Evolutionary conservation across 208 protist genomes (phyloP), one percentile per base, ranked within the genome.

Genomic region (Wallacemonas sp.): DNA sequence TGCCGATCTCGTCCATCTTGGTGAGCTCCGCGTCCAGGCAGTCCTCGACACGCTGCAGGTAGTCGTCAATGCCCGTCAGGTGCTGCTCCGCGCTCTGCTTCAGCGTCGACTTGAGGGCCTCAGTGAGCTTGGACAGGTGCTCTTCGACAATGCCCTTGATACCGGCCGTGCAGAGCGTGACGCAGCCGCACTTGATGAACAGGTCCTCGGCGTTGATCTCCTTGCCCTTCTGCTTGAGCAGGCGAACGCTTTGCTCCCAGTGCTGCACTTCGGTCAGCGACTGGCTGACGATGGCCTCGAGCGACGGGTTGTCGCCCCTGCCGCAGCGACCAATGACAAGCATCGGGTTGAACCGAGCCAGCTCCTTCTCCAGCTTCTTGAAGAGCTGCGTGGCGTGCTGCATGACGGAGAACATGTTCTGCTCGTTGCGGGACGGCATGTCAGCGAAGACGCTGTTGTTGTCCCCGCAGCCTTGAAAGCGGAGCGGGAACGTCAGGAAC

Each of bases 111-210:
- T 92, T 81, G 23, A 99, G 75, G 25, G 81, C 85, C 57, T 98
- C 93, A 12, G 79, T 88, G 14, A 99, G 76, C 46, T 86, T 88
- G 50, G 87, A 86, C 8, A 98, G 71, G 61, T 97, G 91, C 55
- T 98, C 94, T 50, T 99, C 97, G 28, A 98, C 92, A 23, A 89
- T 81, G 18, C 89, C 77, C 69, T 98, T 98, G 65, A 99, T 91
- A 29, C 83, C 77, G 0, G 90, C 83, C 44, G 97, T 98, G 61
- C 91, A 97, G 12, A 99, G 77, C 18, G 85, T 96, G 68, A 99
- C 88, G 86, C 97, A 98, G 70, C 92, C 94, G 57, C 98, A 94
- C 61, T 93, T 92, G 66, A 97, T 91, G 64, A 90, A 87, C 39
- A 97, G 85, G 8, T 98, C 96, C 64, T 98, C 85, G 39, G 83